Conservation (phyloP, 805 yeast species). For the Ogataea degrootiae region DNA sequence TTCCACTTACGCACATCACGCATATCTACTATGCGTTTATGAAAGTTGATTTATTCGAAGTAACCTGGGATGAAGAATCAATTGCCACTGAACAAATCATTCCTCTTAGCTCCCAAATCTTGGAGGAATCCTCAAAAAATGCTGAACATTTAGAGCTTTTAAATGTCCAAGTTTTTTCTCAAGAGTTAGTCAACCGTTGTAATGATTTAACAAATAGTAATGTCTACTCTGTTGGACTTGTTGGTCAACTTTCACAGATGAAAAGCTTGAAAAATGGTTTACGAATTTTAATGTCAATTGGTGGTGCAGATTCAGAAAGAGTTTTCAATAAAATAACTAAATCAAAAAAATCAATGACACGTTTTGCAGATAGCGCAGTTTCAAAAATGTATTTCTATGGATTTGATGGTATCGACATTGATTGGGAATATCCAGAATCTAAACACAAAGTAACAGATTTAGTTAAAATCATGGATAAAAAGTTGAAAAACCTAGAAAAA, state of each 20-base stretch:
- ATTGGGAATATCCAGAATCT: constrained; percentile 83
- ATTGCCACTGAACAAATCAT: constrained; percentile 46
- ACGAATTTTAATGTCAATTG: constrained; percentile 68
- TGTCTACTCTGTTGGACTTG: constrained; percentile 18
- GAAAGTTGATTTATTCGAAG: constrained; percentile 48
- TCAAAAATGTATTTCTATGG: constrained; percentile 47
- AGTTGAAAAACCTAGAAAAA: constrained; percentile 36
- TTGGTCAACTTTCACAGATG: constrained; percentile 28
- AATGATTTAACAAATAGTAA: neutral
- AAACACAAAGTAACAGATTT: constrained; percentile 43
- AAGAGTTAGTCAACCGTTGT: neutral
- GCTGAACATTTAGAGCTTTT: neutral
- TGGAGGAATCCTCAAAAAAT: neutral
- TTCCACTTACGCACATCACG: constrained; percentile 54
- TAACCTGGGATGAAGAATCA: constrained; percentile 59
- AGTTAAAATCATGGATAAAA: constrained; percentile 34
- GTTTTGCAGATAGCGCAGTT: constrained; percentile 48
- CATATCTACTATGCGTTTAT: constrained; percentile 79
- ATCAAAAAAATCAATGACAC: constrained; percentile 26
- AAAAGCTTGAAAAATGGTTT: constrained; percentile 31
- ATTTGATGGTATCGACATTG: constrained; percentile 89
- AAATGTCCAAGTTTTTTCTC: too few species aligned
- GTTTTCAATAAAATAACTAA: constrained; percentile 32
- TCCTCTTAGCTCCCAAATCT: constrained; percentile 6
- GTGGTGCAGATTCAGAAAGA: constrained; percentile 63